Conservation (phyloP, 2,329 filamentous ascomycete species). For the Drechslera avenae region DNA sequence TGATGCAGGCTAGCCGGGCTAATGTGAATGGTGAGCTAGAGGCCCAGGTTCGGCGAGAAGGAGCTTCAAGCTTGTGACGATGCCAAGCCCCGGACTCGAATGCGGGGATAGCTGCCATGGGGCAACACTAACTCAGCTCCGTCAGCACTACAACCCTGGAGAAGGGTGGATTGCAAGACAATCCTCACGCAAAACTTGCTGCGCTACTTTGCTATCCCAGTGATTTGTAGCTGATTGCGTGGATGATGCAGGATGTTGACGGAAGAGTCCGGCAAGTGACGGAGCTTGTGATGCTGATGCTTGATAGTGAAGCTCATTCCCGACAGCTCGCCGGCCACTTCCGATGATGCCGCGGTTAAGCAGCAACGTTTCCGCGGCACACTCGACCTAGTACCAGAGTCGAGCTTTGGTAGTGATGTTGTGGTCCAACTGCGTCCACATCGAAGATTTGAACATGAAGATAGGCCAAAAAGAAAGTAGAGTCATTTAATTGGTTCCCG, state of each 20-base stretch:
- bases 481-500: too few relatives aligned
- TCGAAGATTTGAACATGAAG: too few relatives aligned
- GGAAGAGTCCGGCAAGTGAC: constrained; percentile 32
- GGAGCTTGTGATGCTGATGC: constrained; percentile 30
- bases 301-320: constrained; percentile 8
- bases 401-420: too few relatives aligned
- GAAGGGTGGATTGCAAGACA: constrained; percentile 5
- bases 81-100: constrained; percentile 36
- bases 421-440: too few relatives aligned
- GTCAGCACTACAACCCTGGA: constrained; percentile 24
- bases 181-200: not conserved
- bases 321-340: constrained; percentile 16
- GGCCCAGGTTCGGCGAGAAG: constrained; percentile 36
- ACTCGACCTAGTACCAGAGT: too few relatives aligned
- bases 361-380: not conserved
- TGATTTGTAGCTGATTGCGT: constrained; percentile 10
- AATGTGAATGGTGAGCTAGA: constrained; percentile 36
- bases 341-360: constrained; percentile 10
- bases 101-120: constrained; percentile 29
- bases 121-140: constrained; percentile 9
- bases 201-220: constrained; percentile 10
- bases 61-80: constrained; percentile 44
- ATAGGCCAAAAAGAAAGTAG: too few relatives aligned
- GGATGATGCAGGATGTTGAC: constrained; percentile 30
- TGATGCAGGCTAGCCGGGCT: constrained; percentile 36